phyloP scores from a whole-genome alignment of 139 green algal species.

The Raphidocelis subcapitata region DNA sequence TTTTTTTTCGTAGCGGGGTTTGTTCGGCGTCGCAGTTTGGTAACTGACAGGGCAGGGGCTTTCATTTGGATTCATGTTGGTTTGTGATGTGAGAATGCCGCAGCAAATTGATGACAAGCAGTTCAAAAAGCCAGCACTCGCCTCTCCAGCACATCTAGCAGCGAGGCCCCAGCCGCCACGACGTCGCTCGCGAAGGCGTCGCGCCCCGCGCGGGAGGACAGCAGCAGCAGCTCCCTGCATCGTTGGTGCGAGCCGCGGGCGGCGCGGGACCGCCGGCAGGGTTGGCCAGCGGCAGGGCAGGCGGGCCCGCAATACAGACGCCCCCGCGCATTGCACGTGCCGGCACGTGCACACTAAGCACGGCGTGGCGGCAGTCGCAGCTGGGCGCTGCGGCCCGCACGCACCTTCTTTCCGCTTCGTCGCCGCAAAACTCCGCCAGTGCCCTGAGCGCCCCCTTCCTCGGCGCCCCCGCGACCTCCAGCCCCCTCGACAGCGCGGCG shows the following conservation, averaged over 20 bases:
- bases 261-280: too few species aligned
- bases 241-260: too few species aligned
- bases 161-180: constrained; percentile 44
- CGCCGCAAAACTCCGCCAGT: constrained; percentile 74
- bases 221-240: constrained; percentile 49
- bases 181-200: constrained; percentile 69
- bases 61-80: background rate
- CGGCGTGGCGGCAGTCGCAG: constrained; percentile 82
- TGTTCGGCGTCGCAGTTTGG: too few species aligned
- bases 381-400: constrained; percentile 64
- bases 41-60: too few species aligned
- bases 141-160: constrained; percentile 79
- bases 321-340: constrained; percentile 77
- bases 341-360: too few species aligned
- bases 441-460: constrained; percentile 84
- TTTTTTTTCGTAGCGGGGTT: too few species aligned
- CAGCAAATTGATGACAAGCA: too few species aligned
- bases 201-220: constrained; percentile 51
- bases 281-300: too few species aligned
- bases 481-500: constrained; percentile 57
- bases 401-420: constrained; percentile 43
- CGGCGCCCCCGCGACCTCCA: constrained; percentile 73
- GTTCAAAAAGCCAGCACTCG: background rate
- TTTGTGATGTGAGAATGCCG: background rate
- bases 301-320: constrained; percentile 52